Percentiles rank a stretch among this genome's conserved stretches.
These are phyloP conservation scores for Penicillium bialowiezense DNA, from an alignment of 495 filamentous ascomycete genomes.

Conservation along the genomic window DNA sequence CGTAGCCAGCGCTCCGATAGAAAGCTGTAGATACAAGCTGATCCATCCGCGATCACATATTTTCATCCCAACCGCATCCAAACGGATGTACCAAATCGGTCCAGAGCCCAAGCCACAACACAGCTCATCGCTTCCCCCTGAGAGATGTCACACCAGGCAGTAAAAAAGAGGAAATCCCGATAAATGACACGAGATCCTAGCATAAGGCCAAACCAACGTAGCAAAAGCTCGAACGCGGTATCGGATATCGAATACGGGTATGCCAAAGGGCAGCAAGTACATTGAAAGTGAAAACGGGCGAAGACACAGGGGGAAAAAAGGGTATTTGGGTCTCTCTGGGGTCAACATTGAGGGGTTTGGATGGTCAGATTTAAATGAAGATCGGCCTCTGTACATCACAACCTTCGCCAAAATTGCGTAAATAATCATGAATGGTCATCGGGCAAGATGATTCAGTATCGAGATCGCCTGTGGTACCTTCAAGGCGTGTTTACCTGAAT, in stretches of 20 bases:
- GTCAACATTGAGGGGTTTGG: constrained; percentile 7
- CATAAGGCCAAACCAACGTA: constrained; percentile 13
- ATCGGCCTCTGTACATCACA: constrained; percentile 6
- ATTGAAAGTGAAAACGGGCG: constrained; percentile 1
- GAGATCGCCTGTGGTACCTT: background rate
- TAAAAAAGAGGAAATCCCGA: constrained; percentile 2
- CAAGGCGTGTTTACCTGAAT: constrained; percentile 24
- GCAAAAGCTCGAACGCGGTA: constrained; percentile 11
- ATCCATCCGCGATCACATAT: constrained; percentile 9
- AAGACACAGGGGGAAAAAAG: constrained; percentile 3
- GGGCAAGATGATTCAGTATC: constrained; percentile 6
- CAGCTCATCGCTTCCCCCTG: background rate
- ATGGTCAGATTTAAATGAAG: constrained; percentile 4
- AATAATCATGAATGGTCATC: constrained; percentile 9
- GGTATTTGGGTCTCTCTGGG: constrained; percentile 16
- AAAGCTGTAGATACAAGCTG: constrained; percentile 8
- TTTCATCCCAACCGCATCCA: background rate
- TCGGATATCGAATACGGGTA: constrained; percentile 9
- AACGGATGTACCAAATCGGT: background rate
- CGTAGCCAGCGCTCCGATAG: background rate
- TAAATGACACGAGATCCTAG: constrained; percentile 6
- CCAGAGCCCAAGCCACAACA: constrained; percentile 5
- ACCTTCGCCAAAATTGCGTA: constrained; percentile 12
- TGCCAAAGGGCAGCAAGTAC: constrained; percentile 22
- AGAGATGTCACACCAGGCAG: constrained; percentile 9